A percentile compares a stretch with the other conserved stretches of the same genome.
phyloP scores from a whole-genome alignment of 148 eudicot genomes.

The Rhododendron ferrugineum region DNA sequence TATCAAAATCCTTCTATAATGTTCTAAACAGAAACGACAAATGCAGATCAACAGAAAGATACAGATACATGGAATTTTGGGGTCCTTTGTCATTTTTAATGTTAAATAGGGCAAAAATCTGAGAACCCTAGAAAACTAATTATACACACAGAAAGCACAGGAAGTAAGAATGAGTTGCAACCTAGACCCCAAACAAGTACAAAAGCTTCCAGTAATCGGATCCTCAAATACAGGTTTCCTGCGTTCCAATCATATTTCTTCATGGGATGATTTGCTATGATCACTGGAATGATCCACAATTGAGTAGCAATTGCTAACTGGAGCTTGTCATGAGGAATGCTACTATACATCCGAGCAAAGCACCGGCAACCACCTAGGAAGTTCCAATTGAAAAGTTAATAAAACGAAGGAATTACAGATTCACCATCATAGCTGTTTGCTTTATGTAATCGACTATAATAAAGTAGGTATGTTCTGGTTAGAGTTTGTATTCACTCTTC shows the following conservation, averaged over 20 bases:
- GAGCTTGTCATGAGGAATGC: conserved; percentile 33
- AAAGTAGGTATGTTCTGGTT: neutral
- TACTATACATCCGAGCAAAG: conserved; percentile 32
- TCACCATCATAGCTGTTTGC: neutral
- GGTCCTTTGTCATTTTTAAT: neutral
- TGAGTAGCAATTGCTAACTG: conserved; percentile 11
- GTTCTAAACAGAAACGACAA: neutral
- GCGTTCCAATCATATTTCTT: neutral
- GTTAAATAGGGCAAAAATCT: neutral
- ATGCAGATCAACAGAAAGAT: neutral
- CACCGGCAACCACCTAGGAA: conserved; percentile 47
- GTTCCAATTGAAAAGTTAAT: neutral
- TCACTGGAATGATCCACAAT: neutral
- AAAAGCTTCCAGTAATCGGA: conserved; percentile 1
- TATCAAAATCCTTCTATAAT: neutral
- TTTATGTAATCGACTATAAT: neutral
- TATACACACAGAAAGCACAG: neutral
- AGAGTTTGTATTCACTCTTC: neutral
- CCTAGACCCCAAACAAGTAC: neutral
- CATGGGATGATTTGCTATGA: neutral
- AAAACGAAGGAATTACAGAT: neutral
- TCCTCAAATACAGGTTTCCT: neutral
- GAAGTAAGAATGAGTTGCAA: neutral
- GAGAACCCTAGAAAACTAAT: neutral
- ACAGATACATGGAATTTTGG: neutral